Base-by-base conservation (phyloP, 176 grass and related monocot species). In the Ampelocalamus luodianensis region DNA sequence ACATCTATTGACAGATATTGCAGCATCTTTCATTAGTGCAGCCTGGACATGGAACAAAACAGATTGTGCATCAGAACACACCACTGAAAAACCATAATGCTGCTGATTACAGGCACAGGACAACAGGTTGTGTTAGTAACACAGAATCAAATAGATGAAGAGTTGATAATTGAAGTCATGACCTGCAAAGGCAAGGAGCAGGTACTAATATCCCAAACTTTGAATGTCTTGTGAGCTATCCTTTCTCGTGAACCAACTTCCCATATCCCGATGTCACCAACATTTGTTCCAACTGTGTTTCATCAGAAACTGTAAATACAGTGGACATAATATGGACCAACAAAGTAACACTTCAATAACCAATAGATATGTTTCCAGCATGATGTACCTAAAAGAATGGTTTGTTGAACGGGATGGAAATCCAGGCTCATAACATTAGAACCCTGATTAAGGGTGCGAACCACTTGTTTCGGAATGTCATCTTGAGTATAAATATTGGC, bases 381-480 rank as follows among this genome's bases (percentile, higher is more conserved):
- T 62, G 63, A 48, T 62, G 63, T 75, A 99, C 97, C 97, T 89
- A 99, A 77, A 92, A 99, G 97, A 86, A 99, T 90, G 81, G 97
- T 99, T 85, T 99, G 97, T 80, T 99, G 97, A 66, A 85, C 59
- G 22, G 93, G 97, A 72, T 99, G 93, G 76, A 99, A 99, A 87
- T 99, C 97, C 79, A 99, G 81, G 91, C 97, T 99, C 93, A 92
- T 91, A 58, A 99, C 97, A 86, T 91, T 99, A 56, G 97, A 94
- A 77, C 97, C 97, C 81, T 99, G 97, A 90, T 89, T 94, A 79
- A 99, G 92, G 77, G 86, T 91, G 39, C 93, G 89, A 74, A 91
- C 87, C 43, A 96, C 38, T 83, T 89, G 94, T 79, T 99, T 99
- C 5, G 97, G 97, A 77, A 99, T 86, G 82, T 99, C 97, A 64